Percentiles rank a stretch among this genome's conserved stretches.
Evolutionary conservation across 495 filamentous ascomycete genomes (phyloP).

Genomic region (Xylaria scruposa): DNA sequence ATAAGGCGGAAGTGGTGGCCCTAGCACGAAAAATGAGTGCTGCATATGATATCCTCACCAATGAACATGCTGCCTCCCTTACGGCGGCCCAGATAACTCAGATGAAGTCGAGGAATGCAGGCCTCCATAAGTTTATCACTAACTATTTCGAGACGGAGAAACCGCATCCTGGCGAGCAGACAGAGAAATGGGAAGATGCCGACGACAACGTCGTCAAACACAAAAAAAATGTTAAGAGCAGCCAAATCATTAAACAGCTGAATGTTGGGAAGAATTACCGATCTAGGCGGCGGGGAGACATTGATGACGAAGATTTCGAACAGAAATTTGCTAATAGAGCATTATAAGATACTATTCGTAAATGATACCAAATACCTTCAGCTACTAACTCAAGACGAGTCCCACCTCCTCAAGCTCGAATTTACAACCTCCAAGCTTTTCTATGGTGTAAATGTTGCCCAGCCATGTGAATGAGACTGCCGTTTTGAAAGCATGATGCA

Average conservation of each 20-base stretch:
- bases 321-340: neutral
- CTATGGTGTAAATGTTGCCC: neutral
- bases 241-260: neutral
- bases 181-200: neutral
- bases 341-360: constrained; percentile 1
- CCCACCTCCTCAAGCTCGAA: constrained; percentile 4
- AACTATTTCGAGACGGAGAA: constrained; percentile 18
- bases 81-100: neutral
- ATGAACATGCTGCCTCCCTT: constrained; percentile 8
- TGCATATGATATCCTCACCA: constrained; percentile 40
- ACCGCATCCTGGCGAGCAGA: neutral
- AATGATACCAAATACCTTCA: constrained; percentile 14
- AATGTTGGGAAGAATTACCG: too few relatives aligned
- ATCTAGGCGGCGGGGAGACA: neutral
- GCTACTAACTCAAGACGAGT: constrained; percentile 9
- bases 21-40: constrained; percentile 50
- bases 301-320: neutral
- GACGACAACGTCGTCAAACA: neutral
- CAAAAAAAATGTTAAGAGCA: neutral
- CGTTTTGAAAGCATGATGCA: neutral
- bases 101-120: constrained; percentile 36
- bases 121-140: constrained; percentile 36
- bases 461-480: neutral
- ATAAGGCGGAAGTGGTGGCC: constrained; percentile 44
- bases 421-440: neutral